Conservation (phyloP, 352 stramenopile species). For the Globisporangium recalcitrans region DNA sequence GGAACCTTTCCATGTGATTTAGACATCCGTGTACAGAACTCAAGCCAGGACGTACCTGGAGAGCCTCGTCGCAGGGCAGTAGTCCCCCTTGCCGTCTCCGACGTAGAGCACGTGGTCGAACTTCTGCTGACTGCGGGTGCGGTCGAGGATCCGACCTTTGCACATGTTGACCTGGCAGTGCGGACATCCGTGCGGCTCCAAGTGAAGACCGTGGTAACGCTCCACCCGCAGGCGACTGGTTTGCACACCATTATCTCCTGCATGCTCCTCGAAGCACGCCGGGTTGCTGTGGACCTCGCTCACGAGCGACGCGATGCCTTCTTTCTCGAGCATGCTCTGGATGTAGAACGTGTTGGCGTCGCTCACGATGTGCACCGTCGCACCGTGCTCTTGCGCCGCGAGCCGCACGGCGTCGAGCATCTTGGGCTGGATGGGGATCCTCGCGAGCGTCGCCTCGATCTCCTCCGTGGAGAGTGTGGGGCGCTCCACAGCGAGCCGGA, state of each 20-base stretch:
- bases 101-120: conserved; percentile 52
- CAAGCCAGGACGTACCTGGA: conserved; percentile 18
- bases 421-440: conserved; percentile 25
- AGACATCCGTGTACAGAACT: too few relatives aligned
- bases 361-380: conserved; percentile 38
- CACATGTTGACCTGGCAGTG: conserved; percentile 54
- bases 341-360: conserved; percentile 50
- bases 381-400: conserved; percentile 27
- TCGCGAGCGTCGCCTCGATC: conserved; percentile 22
- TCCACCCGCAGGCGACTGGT: conserved; percentile 25
- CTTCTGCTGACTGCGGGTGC: conserved; percentile 22
- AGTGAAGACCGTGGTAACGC: conserved; percentile 27
- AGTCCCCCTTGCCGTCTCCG: conserved; percentile 44
- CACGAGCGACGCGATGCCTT: conserved; percentile 26
- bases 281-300: conserved; percentile 37
- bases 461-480: conserved; percentile 22
- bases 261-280: conserved; percentile 17
- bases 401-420: conserved; percentile 48
- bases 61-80: conserved; percentile 39
- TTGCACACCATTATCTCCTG: conserved; percentile 11
- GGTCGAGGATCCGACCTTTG: conserved; percentile 50
- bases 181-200: conserved; percentile 33
- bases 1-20: too few relatives aligned
- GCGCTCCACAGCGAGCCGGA: conserved; percentile 20
- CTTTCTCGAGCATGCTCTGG: conserved; percentile 30